Percentiles rank a stretch among this genome's conserved stretches.
Conservation (phyloP, 805 yeast genomes). For the Ogataea nitratoaversa region DNA sequence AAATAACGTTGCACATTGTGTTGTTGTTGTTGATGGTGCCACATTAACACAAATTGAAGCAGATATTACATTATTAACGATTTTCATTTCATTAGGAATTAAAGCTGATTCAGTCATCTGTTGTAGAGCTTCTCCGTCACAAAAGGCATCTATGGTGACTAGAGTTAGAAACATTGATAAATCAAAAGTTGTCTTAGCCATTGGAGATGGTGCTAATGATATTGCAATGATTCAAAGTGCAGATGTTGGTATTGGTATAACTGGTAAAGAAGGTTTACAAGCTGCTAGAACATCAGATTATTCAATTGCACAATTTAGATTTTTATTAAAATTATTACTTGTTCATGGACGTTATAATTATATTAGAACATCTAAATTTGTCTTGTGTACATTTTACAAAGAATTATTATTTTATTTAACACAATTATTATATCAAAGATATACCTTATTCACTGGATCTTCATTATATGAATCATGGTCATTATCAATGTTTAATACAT, state of each 20-base stretch:
- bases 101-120: constrained; percentile 87
- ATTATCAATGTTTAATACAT: constrained; percentile 91
- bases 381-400: constrained; percentile 90
- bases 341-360: constrained; percentile 98
- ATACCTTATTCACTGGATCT: constrained; percentile 86
- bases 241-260: constrained; percentile 94
- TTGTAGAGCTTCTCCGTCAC: constrained; percentile 96
- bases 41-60: constrained; percentile 70
- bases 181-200: constrained; percentile 79
- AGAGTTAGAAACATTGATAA: constrained; percentile 70
- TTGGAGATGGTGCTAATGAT: constrained; percentile 99
- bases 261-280: constrained; percentile 95
- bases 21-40: constrained; percentile 91
- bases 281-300: constrained; percentile 95
- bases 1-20: constrained; percentile 87
- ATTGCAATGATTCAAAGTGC: constrained; percentile 99
- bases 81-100: constrained; percentile 81
- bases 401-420: constrained; percentile 86
- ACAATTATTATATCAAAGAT: constrained; percentile 82
- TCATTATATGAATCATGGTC: constrained; percentile 96
- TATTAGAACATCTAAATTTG: constrained; percentile 85
- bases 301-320: constrained; percentile 92
- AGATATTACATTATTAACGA: constrained; percentile 66
- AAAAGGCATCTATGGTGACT: constrained; percentile 85
- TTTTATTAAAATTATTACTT: constrained; percentile 69